These are phyloP conservation scores for Scedosporium dehoogii DNA, from an alignment of 2,329 filamentous ascomycete genomes.

Conservation along the genomic window DNA sequence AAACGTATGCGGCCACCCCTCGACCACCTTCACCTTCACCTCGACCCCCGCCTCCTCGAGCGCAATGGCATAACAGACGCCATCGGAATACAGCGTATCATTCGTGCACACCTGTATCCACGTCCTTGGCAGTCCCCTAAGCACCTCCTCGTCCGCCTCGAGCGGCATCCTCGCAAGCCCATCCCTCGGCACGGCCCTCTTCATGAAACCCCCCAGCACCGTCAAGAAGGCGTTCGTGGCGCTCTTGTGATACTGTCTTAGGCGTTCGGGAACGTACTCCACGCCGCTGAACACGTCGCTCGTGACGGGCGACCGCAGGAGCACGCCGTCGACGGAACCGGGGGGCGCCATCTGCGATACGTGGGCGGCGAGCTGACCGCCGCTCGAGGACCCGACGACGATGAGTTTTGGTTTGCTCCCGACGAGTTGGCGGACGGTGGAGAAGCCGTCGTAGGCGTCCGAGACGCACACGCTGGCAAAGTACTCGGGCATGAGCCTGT, in stretches of 20 bases:
- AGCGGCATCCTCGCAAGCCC: constrained; percentile 31
- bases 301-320: constrained; percentile 39
- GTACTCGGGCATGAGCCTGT: constrained; percentile 32
- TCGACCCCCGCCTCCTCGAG: constrained; percentile 28
- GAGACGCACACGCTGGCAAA: constrained; percentile 28
- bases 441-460: constrained; percentile 30
- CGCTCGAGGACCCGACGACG: constrained; percentile 35
- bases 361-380: constrained; percentile 35
- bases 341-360: constrained; percentile 24
- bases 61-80: constrained; percentile 35
- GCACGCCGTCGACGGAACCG: constrained; percentile 25
- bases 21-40: constrained; percentile 30
- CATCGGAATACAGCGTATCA: constrained; percentile 41
- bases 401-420: constrained; percentile 17
- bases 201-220: constrained; percentile 22
- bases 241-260: constrained; percentile 29
- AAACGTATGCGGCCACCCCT: constrained; percentile 42
- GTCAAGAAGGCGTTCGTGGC: constrained; percentile 26
- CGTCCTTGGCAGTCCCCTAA: constrained; percentile 27
- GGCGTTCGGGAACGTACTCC: constrained; percentile 24
- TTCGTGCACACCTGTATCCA: constrained; percentile 42
- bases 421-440: constrained; percentile 5
- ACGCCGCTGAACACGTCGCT: constrained; percentile 28
- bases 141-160: constrained; percentile 20
- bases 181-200: constrained; percentile 25